Evolutionary conservation across 257 asterid species (phyloP), one percentile per base, ranked within the genome.

Genomic region (Solanum virginianum): DNA sequence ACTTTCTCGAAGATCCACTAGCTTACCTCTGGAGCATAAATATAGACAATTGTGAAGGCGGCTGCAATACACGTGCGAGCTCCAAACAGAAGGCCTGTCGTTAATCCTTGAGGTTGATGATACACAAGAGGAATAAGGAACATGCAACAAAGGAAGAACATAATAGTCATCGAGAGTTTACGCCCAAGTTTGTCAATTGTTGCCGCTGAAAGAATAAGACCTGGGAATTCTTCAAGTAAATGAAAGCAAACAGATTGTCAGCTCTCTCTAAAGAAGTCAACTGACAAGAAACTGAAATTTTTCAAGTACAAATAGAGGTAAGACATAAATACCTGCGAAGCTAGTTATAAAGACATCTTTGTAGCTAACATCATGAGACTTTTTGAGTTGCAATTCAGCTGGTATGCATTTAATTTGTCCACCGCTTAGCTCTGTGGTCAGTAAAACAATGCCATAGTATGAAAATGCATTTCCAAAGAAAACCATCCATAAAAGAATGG

Each of bases 11-110:
- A 80, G 47, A 43, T 39, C 20, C 55, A 36, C 39, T 56, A 26
- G 51, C 86, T 74, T 88, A 94, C 97, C 98, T 94, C 98, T 0
- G 98, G 98, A 80, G 94, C 93, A 80, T 94, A 94, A 84, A 94
- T 92, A 68, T 90, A 92, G 49, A 92, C 94, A 71, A 94, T 88
- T 41, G 94, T 89, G 87, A 93, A 94, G 81, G 95, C 90, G 57
- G 91, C 92, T 1, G 94, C 85, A 66, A 94, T 91, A 90, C 94
- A 93, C 66, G 90, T 88, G 74, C 96, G 96, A 24, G 96, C 93
- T 60, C 96, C 95, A 80, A 93, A 94, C 80, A 94, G 89, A 70
- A 93, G 89, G 43, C 74, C 80, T 36, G 93, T 94, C 74, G 93
- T 92, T 84, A 90, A 80, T 86, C 86, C 82, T 89, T 80, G 91